Evolutionary conservation across 345 rosid genomes (phyloP).

Genomic region (Lenwebbia sp.): DNA sequence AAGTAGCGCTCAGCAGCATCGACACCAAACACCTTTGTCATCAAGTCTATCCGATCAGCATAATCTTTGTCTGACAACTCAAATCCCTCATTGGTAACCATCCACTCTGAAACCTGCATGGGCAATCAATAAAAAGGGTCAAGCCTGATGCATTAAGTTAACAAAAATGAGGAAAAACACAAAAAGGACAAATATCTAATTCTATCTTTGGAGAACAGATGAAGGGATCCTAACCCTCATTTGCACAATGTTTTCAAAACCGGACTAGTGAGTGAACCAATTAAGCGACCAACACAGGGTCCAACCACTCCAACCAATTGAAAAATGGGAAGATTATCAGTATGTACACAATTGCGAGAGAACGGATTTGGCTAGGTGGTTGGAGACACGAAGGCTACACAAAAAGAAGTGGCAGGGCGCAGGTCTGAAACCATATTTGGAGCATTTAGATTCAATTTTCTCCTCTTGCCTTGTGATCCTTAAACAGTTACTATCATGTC

Average conservation of each 20-base stretch:
- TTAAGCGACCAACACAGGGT: background rate
- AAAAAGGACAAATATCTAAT: background rate
- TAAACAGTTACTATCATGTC: background rate
- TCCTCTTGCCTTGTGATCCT: background rate
- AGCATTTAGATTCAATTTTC: background rate
- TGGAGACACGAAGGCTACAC: background rate
- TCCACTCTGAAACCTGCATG: slow-evolving; percentile 24
- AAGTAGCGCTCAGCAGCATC: slow-evolving; percentile 92
- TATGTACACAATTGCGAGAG: background rate
- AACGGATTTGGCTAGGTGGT: background rate
- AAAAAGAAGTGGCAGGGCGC: background rate
- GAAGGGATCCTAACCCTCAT: background rate
- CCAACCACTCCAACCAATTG: background rate
- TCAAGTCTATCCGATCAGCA: slow-evolving; percentile 63
- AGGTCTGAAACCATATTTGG: background rate
- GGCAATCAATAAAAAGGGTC: background rate
- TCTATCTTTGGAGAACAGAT: background rate
- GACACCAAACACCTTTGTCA: slow-evolving; percentile 78
- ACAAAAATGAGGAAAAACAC: background rate
- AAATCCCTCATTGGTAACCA: slow-evolving; percentile 45
- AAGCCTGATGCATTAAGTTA: background rate
- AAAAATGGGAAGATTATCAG: background rate
- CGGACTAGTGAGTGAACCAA: background rate
- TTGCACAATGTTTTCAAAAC: background rate
- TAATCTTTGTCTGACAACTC: slow-evolving; percentile 59